Evolutionary conservation across 306 rosid genomes (phyloP).

Genomic region (Amphicarpaea edgeworthii): DNA sequence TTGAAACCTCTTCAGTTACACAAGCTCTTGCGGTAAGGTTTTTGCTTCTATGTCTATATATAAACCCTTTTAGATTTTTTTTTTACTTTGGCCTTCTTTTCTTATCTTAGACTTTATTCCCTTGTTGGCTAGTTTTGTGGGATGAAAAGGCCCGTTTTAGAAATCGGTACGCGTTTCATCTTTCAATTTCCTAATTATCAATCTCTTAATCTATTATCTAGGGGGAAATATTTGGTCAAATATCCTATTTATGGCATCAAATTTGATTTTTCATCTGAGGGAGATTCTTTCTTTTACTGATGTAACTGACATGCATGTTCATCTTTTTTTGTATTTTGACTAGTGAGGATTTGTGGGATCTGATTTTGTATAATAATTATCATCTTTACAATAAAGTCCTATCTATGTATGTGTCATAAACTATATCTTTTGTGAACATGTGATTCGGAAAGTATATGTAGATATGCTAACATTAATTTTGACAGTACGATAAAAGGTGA

Average conservation of each 20-base stretch:
- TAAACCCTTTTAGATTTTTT: background rate
- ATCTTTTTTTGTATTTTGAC: background rate
- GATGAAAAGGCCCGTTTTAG: background rate
- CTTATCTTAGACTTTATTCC: background rate
- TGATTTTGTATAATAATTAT: background rate
- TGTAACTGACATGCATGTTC: background rate
- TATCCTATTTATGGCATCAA: slow-evolving; percentile 9
- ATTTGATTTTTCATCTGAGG: background rate
- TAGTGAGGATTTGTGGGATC: slow-evolving; percentile 3
- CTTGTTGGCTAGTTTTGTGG: slow-evolving; percentile 2
- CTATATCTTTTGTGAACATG: no score
- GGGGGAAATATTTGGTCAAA: slow-evolving; percentile 7
- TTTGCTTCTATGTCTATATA: background rate
- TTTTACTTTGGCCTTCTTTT: background rate
- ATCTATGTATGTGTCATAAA: no score
- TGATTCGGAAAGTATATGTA: background rate
- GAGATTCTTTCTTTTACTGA: background rate
- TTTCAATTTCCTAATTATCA: slow-evolving; percentile 1
- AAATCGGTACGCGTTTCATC: background rate
- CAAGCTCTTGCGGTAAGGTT: background rate
- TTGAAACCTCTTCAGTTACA: background rate
- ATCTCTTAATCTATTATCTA: background rate
- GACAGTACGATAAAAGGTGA: background rate
- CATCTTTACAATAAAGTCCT: background rate
- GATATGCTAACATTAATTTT: background rate